Evolutionary conservation across 225 moss, liverwort and hornwort species (phyloP).

Genomic region (Marchantia polymorpha): DNA sequence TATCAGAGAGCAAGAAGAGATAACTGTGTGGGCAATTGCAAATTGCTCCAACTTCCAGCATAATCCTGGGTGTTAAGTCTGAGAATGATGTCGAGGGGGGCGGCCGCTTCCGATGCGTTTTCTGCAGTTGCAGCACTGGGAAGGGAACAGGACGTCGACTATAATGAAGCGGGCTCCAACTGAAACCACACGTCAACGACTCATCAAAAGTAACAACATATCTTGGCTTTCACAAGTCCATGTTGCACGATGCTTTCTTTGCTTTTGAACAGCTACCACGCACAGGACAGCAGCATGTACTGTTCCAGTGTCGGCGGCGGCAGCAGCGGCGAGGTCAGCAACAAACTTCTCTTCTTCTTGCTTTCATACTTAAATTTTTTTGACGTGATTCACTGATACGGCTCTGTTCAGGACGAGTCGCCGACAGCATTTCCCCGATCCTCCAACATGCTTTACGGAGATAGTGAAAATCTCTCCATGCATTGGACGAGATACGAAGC

Average conservation of each 20-base stretch:
- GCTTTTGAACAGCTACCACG: background rate
- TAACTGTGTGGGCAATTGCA: background rate
- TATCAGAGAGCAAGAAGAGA: background rate
- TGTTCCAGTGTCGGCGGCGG: background rate
- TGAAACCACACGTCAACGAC: background rate
- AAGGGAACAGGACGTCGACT: background rate
- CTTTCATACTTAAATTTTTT: background rate
- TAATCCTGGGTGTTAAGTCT: background rate
- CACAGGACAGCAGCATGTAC: background rate
- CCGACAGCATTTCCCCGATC: background rate
- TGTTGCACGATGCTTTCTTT: background rate
- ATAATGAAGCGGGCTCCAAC: background rate
- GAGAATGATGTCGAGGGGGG: too few relatives aligned
- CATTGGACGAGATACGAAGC: background rate
- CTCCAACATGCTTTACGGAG: background rate
- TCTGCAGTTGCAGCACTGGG: background rate
- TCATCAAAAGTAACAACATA: background rate
- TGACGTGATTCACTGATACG: background rate
- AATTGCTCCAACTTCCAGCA: background rate
- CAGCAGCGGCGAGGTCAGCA: background rate
- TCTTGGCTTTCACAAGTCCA: background rate
- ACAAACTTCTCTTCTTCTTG: background rate
- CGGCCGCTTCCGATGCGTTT: background rate
- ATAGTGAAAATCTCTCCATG: background rate
- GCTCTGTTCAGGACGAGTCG: background rate